These are phyloP conservation scores for Alopecurus myosuroides DNA, from an alignment of 176 grass and related monocot genomes.

Conservation along the genomic window DNA sequence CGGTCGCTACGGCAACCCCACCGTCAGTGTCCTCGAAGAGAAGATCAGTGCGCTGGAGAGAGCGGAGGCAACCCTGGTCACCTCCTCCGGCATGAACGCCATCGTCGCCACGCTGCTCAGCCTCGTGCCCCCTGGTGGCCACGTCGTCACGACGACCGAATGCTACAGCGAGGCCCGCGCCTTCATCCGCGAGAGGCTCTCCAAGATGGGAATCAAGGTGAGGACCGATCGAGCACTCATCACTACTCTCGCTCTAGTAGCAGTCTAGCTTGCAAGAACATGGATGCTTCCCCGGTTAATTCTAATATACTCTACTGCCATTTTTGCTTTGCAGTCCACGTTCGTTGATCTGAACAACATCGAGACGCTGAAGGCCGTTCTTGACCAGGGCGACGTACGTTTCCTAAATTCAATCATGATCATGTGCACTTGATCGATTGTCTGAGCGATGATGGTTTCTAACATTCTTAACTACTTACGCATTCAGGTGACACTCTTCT, in stretches of 20 bases:
- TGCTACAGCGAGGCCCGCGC: constrained; percentile 74
- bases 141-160: constrained; percentile 64
- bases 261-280: too few relatives aligned
- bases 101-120: constrained; percentile 61
- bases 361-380: constrained; percentile 31
- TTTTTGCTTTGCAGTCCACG: constrained; percentile 39
- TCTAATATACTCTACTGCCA: neutral
- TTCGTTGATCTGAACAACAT: constrained; percentile 62
- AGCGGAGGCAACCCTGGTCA: constrained; percentile 73
- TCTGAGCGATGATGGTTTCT: neutral
- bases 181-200: constrained; percentile 66
- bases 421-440: neutral
- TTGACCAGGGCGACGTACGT: constrained; percentile 49
- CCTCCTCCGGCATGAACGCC: constrained; percentile 83
- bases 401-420: neutral
- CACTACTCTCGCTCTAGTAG: neutral
- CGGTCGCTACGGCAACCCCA: constrained; percentile 72
- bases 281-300: too few relatives aligned
- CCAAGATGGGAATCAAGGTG: constrained; percentile 75
- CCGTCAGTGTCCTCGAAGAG: constrained; percentile 61
- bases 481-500: constrained; percentile 47
- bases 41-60: constrained; percentile 81
- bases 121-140: constrained; percentile 59
- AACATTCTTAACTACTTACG: neutral
- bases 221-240: neutral